phyloP scores from a whole-genome alignment of 2,329 filamentous ascomycete genomes.

The Amauroascus verrucosus region DNA sequence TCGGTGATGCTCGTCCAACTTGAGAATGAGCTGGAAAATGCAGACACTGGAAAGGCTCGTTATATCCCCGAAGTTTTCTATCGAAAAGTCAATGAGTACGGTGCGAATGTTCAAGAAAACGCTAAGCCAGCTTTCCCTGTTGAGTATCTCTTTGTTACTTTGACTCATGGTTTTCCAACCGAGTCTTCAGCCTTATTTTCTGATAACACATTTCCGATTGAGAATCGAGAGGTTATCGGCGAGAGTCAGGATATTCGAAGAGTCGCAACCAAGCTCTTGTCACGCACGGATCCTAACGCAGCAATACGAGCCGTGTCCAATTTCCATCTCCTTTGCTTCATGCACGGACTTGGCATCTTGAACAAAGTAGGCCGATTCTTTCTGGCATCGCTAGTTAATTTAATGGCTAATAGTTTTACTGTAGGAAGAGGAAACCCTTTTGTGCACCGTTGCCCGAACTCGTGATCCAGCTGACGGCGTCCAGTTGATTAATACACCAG shows the following conservation, averaged over 20 bases:
- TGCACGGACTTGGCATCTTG: slow-evolving; percentile 69
- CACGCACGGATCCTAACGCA: slow-evolving; percentile 51
- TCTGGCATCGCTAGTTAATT: background rate
- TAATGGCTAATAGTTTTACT: slow-evolving; percentile 10
- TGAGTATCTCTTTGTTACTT: slow-evolving; percentile 88
- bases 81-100: slow-evolving; percentile 89
- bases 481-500: slow-evolving; percentile 73
- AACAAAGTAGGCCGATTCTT: slow-evolving; percentile 55
- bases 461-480: slow-evolving; percentile 73
- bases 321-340: slow-evolving; percentile 86
- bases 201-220: slow-evolving; percentile 65
- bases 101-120: slow-evolving; percentile 90
- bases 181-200: slow-evolving; percentile 67
- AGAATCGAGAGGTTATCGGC: slow-evolving; percentile 80
- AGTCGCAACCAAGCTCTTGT: slow-evolving; percentile 58
- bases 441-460: slow-evolving; percentile 72
- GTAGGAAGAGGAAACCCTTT: slow-evolving; percentile 78
- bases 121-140: slow-evolving; percentile 94
- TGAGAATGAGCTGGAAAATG: slow-evolving; percentile 72
- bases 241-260: slow-evolving; percentile 69
- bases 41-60: slow-evolving; percentile 50
- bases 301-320: slow-evolving; percentile 67
- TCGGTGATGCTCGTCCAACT: slow-evolving; percentile 88
- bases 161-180: slow-evolving; percentile 92
- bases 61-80: slow-evolving; percentile 99